Evolutionary conservation across 768 basidiomycete genomes (phyloP), one percentile per base, ranked within the genome.

Genomic region (Termitomyces sp.): DNA sequence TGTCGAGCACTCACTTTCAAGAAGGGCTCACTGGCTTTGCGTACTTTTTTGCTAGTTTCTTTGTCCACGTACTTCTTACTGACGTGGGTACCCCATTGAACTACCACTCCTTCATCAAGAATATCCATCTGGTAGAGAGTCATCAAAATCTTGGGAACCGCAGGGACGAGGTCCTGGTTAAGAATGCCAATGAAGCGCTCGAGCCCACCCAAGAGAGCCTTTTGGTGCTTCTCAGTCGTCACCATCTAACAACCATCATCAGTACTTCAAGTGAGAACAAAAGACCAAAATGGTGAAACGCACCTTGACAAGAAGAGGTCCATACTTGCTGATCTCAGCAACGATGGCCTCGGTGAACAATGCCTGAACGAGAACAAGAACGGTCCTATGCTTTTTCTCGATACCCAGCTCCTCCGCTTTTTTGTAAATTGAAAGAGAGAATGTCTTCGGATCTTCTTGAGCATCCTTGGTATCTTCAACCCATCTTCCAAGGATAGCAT

Each of bases 1-100:
- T 40, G 13, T 52, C 16, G 13, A 26, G 55, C 23, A 67, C 79
- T 50, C 63, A 91, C 91, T 82, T 95, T 94, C 69, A 98, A 76
- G 80, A 98, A 98, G 0, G 95, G 94, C 71, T 93, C 94, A 64
- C 91, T 90, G 13, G 94, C 94, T 79, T 95, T 96, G 66, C 95
- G 82, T 54, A 99, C 95, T 75, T 86, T 95, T 84, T 98, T 98
- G 73, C 89, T 91, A 49, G 84, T 89, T 30, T 98, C 95, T 75
- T 90, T 94, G 74, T 96, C 92, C 48, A 95, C 91, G 69, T 93
- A 96, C 77, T 98, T 97, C 81, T 91, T 96, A 75, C 89, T 92
- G 70, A 95, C 93, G 66, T 96, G 95, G 4, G 93, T 96, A 9
- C 95, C 95, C 96, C 95, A 98, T 63, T 95, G 86, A 10, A 80